Percentiles rank a stretch among this genome's conserved stretches.
Evolutionary conservation across 441 rosid species (phyloP).

Genomic region (Brassica hybrid): DNA sequence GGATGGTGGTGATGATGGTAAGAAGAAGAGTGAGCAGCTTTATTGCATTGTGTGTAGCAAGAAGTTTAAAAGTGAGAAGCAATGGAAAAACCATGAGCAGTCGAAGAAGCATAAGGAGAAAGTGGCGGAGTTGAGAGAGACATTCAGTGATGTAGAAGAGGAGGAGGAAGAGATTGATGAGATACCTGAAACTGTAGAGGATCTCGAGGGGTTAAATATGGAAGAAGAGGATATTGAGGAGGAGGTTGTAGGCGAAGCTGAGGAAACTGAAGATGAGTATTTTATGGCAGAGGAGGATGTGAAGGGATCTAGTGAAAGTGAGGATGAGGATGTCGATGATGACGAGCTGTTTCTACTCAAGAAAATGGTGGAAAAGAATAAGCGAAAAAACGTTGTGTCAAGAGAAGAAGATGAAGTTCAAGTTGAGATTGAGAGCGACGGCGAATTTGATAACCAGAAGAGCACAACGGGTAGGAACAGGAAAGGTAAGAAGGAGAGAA

Average conservation of each 20-base stretch:
- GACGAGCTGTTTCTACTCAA: slow-evolving; percentile 69
- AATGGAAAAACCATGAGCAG: slow-evolving; percentile 98
- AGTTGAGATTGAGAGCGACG: slow-evolving; percentile 51
- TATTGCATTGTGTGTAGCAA: slow-evolving; percentile 91
- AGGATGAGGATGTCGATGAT: slow-evolving; percentile 43
- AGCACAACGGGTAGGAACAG: slow-evolving; percentile 52
- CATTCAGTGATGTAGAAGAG: slow-evolving; percentile 59
- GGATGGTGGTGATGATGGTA: slow-evolving; percentile 49
- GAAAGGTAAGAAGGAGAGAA: slow-evolving; percentile 32
- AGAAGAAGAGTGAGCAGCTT: slow-evolving; percentile 58
- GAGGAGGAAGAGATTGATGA: slow-evolving; percentile 45
- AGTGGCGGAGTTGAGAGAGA: slow-evolving; percentile 77
- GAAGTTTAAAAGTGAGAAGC: slow-evolving; percentile 94
- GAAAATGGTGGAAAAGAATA: slow-evolving; percentile 67
- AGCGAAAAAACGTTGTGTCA: slow-evolving; percentile 47
- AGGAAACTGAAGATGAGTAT: slow-evolving; percentile 52
- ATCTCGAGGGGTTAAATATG: slow-evolving; percentile 50
- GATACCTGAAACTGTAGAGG: slow-evolving; percentile 42
- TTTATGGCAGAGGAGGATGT: slow-evolving; percentile 44
- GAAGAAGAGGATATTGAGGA: slow-evolving; percentile 43
- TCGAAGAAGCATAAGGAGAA: slow-evolving; percentile 98
- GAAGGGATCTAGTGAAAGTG: slow-evolving; percentile 44
- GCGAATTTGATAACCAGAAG: slow-evolving; percentile 61
- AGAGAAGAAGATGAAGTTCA: slow-evolving; percentile 45
- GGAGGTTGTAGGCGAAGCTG: slow-evolving; percentile 43